These are phyloP conservation scores for Plasmodium malariae DNA, from an alignment of 169 alveolate species.

Conservation along the genomic window DNA sequence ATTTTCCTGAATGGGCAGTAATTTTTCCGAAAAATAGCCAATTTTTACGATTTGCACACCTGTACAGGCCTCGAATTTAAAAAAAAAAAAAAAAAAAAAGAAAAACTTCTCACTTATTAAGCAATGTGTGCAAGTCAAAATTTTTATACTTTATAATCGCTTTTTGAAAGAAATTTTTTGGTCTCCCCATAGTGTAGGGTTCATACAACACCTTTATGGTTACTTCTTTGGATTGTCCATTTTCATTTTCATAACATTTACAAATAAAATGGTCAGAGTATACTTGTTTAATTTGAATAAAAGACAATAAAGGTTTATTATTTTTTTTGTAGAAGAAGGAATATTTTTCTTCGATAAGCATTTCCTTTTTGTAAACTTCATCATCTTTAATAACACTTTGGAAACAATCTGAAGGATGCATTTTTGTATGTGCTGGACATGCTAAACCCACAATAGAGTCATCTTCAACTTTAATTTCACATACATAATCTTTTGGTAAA, in stretches of 20 bases:
- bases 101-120: too few species aligned
- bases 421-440: slow-evolving; percentile 41
- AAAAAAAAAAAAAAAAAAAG: too few species aligned
- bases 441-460: slow-evolving; percentile 62
- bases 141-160: slow-evolving; percentile 19
- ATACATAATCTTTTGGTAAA: slow-evolving; percentile 20
- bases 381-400: slow-evolving; percentile 35
- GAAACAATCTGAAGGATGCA: slow-evolving; percentile 68
- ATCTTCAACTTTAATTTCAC: slow-evolving; percentile 53
- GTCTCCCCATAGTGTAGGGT: slow-evolving; percentile 46
- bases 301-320: slow-evolving; percentile 48
- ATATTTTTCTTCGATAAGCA: slow-evolving; percentile 26
- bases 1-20: too few species aligned
- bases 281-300: slow-evolving; percentile 36
- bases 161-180: slow-evolving; percentile 6
- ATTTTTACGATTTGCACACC: too few species aligned
- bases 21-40: too few species aligned
- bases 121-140: too few species aligned
- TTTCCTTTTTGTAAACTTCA: slow-evolving; percentile 13
- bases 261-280: slow-evolving; percentile 14
- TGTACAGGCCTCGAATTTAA: too few species aligned
- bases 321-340: slow-evolving; percentile 16
- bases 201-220: slow-evolving; percentile 39
- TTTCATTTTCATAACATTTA: slow-evolving; percentile 26
- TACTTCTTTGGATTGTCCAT: slow-evolving; percentile 43